Base-by-base conservation (phyloP, 371 early-diverging fungal species). In the Paraphysoderma sedebokerense region DNA sequence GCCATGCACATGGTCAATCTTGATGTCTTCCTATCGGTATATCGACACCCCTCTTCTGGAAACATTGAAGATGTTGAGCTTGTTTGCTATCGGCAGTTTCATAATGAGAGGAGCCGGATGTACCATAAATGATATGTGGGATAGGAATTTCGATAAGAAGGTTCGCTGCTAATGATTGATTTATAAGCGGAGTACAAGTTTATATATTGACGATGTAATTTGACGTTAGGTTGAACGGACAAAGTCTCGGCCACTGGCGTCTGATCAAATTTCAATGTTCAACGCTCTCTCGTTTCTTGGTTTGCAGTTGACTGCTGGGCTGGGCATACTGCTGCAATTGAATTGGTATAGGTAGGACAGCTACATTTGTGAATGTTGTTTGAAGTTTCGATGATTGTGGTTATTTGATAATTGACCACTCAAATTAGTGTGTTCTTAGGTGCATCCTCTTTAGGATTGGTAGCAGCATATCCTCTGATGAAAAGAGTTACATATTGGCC, bases 61-160 rank as follows among this genome's bases (percentile, higher is more conserved):
- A 2, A 70, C 83, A 32, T 66, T 72, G 0, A 62, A 61, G 20
- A 82, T 78, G 73, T 54, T 90, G 15, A 77, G 72, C 0, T 59
- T 93, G n/a, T 93, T 93, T 70, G 82, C 80, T 19, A 61, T 76
- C 1, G 97, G 95, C 15, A 83, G 90, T 5, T 53, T 92, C 2
- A 70, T 87, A n/a, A 92, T 96, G 92, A 76, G 97, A 22, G 90
- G 92, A 2, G 95, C 92, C 20, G 95, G 93, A 20, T 96, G 97
- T 63, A 90, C 89, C 0, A 83, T 96, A 50, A 96, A 96, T 60
- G 97, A 95, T 57, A 63, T 96, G 53, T 92, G 92, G 95, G 95
- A 96, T 59, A 60, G 74, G 28, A 75, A 87, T 47, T 72, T 88
- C 36, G 95, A 96, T 60, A 72, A 72, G 40, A 75, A 73, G 63